These are phyloP conservation scores for Metschnikowia kofuensis DNA, from an alignment of 805 yeast genomes.

Conservation along the genomic window DNA sequence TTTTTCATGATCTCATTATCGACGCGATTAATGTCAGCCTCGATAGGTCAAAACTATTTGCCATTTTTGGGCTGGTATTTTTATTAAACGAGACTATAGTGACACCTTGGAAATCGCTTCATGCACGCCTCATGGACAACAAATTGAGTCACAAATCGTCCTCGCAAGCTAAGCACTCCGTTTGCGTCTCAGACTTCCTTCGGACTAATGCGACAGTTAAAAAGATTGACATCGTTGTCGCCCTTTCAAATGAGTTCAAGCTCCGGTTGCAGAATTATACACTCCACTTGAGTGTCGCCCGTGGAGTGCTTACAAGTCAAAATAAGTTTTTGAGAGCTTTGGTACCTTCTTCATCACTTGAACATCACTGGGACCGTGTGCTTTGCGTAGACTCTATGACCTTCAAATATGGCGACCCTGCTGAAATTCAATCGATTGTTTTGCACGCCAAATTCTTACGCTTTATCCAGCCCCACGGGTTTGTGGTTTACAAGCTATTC, in stretches of 20 bases:
- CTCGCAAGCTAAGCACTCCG: neutral
- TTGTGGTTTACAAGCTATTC: slow-evolving; percentile 36
- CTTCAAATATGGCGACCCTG: slow-evolving; percentile 5
- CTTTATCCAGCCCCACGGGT: slow-evolving; percentile 37
- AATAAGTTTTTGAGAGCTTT: slow-evolving; percentile 11
- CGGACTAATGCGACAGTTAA: slow-evolving; percentile 4
- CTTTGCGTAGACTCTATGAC: slow-evolving; percentile 13
- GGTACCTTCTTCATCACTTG: slow-evolving; percentile 9
- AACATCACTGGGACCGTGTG: slow-evolving; percentile 16
- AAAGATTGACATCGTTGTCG: slow-evolving; percentile 11
- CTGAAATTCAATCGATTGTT: slow-evolving; percentile 1
- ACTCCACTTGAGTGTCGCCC: neutral
- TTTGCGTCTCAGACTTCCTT: slow-evolving; percentile 1
- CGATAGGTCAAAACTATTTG: slow-evolving; percentile 32
- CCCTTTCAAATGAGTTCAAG: slow-evolving; percentile 15
- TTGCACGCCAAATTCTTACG: slow-evolving; percentile 25
- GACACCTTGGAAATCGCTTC: slow-evolving; percentile 26
- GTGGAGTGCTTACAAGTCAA: neutral
- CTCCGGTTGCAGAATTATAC: slow-evolving; percentile 16
- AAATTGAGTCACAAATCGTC: slow-evolving; percentile 8
- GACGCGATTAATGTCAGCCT: slow-evolving; percentile 20
- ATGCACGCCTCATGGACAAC: slow-evolving; percentile 23
- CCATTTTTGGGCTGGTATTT: slow-evolving; percentile 32
- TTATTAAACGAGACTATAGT: slow-evolving; percentile 29
- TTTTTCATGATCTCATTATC: slow-evolving; percentile 4